Evolutionary conservation across 2,329 filamentous ascomycete species (phyloP).

Genomic region (Nannizzia gypsea): DNA sequence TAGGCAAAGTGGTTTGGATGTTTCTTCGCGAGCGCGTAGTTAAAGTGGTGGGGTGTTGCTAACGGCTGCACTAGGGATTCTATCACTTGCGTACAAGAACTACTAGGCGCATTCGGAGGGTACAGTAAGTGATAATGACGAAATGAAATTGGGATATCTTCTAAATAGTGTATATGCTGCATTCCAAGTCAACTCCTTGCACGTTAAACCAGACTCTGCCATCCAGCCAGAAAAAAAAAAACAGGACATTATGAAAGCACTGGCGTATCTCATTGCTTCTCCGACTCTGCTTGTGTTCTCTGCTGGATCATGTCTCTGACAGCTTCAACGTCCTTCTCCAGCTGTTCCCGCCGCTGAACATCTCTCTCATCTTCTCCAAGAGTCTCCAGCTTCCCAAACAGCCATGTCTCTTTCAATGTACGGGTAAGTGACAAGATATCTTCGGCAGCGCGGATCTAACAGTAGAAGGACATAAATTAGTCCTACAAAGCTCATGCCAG

Average conservation of each 20-base stretch:
- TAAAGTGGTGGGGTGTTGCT: neutral
- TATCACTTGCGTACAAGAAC: neutral
- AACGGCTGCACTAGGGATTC: neutral
- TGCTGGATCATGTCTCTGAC: slow-evolving; percentile 36
- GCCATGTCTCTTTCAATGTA: slow-evolving; percentile 54
- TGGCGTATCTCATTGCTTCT: slow-evolving; percentile 8
- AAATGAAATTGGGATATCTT: neutral
- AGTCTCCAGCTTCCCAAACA: slow-evolving; percentile 53
- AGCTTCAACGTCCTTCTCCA: slow-evolving; percentile 38
- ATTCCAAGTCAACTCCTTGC: neutral
- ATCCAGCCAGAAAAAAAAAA: neutral
- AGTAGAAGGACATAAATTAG: neutral
- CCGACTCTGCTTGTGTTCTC: slow-evolving; percentile 16
- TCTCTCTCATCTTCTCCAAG: slow-evolving; percentile 36
- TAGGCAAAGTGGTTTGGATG: neutral
- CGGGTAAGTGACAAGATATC: slow-evolving; percentile 50
- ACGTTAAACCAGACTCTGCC: neutral
- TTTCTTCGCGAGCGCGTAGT: neutral
- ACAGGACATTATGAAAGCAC: neutral
- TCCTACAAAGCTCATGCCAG: neutral
- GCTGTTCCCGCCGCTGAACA: slow-evolving; percentile 30
- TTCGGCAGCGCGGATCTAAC: slow-evolving; percentile 49
- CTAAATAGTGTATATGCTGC: neutral
- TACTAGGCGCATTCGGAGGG: neutral
- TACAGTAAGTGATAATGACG: too few relatives aligned